Conservation (phyloP, 1,284 basidiomycete species). For the Quambalaria eucalypti region DNA sequence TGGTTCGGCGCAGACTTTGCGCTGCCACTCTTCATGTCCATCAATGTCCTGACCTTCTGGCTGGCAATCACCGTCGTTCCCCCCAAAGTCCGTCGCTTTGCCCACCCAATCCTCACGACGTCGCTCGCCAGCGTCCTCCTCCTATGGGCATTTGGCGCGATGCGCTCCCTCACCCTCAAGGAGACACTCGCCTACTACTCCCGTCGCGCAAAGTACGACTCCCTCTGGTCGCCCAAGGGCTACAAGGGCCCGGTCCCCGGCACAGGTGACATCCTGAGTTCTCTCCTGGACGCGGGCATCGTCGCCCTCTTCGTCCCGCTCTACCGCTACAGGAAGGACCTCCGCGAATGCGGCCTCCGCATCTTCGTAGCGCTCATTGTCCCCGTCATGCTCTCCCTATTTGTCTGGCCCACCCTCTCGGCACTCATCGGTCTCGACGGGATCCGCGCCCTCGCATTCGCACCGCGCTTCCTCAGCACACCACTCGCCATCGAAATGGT, state of each 20-base stretch:
- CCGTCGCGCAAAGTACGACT: constrained; percentile 25
- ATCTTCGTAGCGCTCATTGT: constrained; percentile 26
- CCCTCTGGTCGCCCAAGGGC: constrained; percentile 17
- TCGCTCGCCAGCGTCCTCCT: constrained; percentile 26
- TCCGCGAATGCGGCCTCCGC: constrained; percentile 15
- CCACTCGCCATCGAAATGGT: constrained; percentile 35
- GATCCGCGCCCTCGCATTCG: constrained; percentile 21
- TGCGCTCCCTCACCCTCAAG: constrained; percentile 12
- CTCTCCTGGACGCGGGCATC: constrained; percentile 33
- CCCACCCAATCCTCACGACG: constrained; percentile 35
- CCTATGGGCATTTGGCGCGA: constrained; percentile 29
- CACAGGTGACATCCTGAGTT: constrained; percentile 31
- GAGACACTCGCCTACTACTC: constrained; percentile 20
- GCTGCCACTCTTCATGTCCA: constrained; percentile 26
- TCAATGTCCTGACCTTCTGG: constrained; percentile 34
- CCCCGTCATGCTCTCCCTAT: constrained; percentile 21
- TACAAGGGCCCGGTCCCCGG: constrained; percentile 33
- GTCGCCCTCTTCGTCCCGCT: constrained; percentile 33
- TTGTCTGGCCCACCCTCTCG: constrained; percentile 27
- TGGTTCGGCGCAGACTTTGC: constrained; percentile 28
- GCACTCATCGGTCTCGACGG: constrained; percentile 18
- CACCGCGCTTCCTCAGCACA: constrained; percentile 31
- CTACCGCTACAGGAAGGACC: constrained; percentile 33
- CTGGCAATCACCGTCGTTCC: constrained; percentile 28
- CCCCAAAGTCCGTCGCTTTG: constrained; percentile 18